phyloP scores from a whole-genome alignment of 345 rosid genomes.

The Rhodomyrtus tomentosa region DNA sequence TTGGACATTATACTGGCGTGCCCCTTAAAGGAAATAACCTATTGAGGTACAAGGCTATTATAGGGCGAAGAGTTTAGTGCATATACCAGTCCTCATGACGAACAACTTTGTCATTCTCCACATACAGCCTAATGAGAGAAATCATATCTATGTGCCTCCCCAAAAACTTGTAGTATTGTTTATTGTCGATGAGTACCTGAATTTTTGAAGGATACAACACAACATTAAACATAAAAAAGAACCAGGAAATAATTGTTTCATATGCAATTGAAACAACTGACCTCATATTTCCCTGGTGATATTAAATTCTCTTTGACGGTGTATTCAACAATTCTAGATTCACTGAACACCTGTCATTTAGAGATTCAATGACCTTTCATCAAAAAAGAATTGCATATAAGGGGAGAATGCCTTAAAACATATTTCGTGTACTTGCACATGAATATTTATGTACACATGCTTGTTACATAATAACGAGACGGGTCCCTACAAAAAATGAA shows the following conservation, averaged over 20 bases:
- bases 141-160: conserved; percentile 67
- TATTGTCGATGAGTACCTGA: conserved; percentile 73
- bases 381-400: neutral
- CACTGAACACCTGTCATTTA: conserved; percentile 47
- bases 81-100: conserved; percentile 94
- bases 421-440: neutral
- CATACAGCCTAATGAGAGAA: conserved; percentile 61
- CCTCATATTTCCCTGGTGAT: conserved; percentile 59
- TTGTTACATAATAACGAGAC: neutral
- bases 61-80: neutral
- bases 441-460: neutral
- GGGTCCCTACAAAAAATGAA: neutral
- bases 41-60: neutral
- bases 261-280: conserved; percentile 1
- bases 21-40: neutral
- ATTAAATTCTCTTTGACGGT: conserved; percentile 32
- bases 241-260: neutral
- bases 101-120: conserved; percentile 66
- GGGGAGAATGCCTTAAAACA: neutral
- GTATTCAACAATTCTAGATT: conserved; percentile 68
- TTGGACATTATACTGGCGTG: neutral
- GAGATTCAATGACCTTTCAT: neutral
- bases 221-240: neutral
- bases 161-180: conserved; percentile 66
- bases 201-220: neutral